These are phyloP conservation scores for Bifiguratus adelaidae DNA, from an alignment of 192 early-diverging fungal species.

Conservation along the genomic window DNA sequence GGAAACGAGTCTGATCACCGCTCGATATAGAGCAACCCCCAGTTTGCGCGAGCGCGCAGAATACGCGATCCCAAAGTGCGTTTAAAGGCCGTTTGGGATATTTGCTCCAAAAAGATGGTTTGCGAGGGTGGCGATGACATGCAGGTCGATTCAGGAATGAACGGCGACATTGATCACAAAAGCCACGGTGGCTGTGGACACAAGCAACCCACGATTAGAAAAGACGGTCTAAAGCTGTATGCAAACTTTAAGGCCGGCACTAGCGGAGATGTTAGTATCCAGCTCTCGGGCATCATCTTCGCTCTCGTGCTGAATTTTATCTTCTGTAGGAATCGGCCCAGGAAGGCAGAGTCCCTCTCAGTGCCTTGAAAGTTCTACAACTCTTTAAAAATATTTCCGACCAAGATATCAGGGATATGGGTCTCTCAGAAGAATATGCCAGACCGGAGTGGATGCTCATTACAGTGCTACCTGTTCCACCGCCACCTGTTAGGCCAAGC, in stretches of 20 bases:
- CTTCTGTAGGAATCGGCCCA: conserved; percentile 29
- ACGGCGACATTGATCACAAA: conserved; percentile 36
- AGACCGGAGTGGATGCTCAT: conserved; percentile 98
- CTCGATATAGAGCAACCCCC: conserved; percentile 48
- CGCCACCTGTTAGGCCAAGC: conserved; percentile 92
- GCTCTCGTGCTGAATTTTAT: too few relatives aligned
- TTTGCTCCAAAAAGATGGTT: conserved; percentile 71
- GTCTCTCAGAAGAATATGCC: conserved; percentile 80
- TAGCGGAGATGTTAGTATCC: conserved; percentile 1
- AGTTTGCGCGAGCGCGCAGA: conserved; percentile 51
- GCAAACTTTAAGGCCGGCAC: conserved; percentile 30
- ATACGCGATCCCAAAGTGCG: conserved; percentile 58
- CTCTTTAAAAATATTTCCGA: conserved; percentile 83
- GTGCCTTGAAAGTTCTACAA: conserved; percentile 65
- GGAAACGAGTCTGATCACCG: too few relatives aligned
- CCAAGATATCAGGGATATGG: conserved; percentile 77
- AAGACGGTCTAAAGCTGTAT: conserved; percentile 65
- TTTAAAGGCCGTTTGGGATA: conserved; percentile 79
- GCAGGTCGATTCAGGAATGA: conserved; percentile 41
- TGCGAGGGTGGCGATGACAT: conserved; percentile 70
- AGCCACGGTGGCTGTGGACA: conserved; percentile 81
- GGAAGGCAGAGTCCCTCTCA: conserved; percentile 53
- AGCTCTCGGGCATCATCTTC: neutral
- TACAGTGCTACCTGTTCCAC: conserved; percentile 89
- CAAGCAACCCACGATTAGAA: conserved; percentile 72